A percentile compares a stretch with the other conserved stretches of the same genome.
phyloP scores from a whole-genome alignment of 2,329 filamentous ascomycete genomes.

The Trichoderma koningiopsis region DNA sequence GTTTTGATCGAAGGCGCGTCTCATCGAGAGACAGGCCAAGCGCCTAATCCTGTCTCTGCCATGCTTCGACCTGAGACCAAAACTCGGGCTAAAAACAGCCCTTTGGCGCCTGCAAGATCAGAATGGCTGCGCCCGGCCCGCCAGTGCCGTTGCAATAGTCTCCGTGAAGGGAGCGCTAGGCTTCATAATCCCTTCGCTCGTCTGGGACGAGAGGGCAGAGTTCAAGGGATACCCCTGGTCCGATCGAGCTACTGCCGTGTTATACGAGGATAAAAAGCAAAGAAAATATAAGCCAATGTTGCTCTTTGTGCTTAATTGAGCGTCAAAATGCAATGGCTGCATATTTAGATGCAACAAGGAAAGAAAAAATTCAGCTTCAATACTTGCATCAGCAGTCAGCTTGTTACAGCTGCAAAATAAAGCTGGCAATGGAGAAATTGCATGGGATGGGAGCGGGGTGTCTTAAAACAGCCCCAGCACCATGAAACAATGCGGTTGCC shows the following conservation, averaged over 20 bases:
- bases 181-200: constrained; percentile 7
- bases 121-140: constrained; percentile 6
- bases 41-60: not conserved
- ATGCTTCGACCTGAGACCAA: constrained; percentile 14
- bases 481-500: constrained; percentile 19
- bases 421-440: constrained; percentile 19
- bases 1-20: not conserved
- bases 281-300: not conserved
- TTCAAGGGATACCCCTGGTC: not conserved
- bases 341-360: not conserved
- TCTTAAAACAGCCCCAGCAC: constrained; percentile 21
- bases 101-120: constrained; percentile 4
- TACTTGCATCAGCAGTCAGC: not conserved
- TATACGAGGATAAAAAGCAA: not conserved
- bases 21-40: not conserved
- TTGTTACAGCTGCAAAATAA: not conserved
- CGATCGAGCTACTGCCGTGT: not conserved
- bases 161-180: constrained; percentile 10
- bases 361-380: not conserved
- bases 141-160: constrained; percentile 9
- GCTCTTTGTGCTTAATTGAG: not conserved
- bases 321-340: not conserved
- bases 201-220: not conserved
- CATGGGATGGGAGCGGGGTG: constrained; percentile 22
- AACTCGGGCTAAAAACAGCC: not conserved